Base-by-base conservation (phyloP, 169 alveolate genomes). In the Hammondia hammondi region DNA sequence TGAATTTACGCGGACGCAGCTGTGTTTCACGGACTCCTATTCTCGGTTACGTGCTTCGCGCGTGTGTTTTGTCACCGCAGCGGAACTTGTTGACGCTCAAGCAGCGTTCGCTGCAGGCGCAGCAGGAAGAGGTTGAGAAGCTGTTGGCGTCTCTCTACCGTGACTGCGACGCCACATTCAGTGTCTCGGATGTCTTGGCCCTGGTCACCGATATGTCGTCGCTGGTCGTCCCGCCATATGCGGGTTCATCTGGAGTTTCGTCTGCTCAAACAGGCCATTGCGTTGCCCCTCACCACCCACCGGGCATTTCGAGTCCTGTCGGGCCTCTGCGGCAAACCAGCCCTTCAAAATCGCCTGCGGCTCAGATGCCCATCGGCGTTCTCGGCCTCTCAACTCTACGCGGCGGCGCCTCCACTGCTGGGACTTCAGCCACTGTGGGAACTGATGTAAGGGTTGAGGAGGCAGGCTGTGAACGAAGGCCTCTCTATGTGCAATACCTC, bases 81-180 rank as follows among this genome's bases (percentile, higher is more conserved):
- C 87, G 87, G 32, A 32, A 19, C 46, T 19, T 77, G 56, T 46
- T 77, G 27, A 77, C 87, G 9, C 48, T 77, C 45, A 77, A n/a
- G 87, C 87, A 37, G 48, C 87, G 32, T 32, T 9, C 87, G 32
- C 21, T 77, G 56, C 87, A 77, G 32, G 87, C 87, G 7, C 87
- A 77, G 46, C 56, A 29, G 87, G 43, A 77, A 32, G 48, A n/a
- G 87, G 27, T 77, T 21, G 87, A 39, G 46, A 77, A 77, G 87
- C 87, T 77, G 43, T 17, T 77, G 21, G 87, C 87, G 48, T 5
- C 87, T 12, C 56, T 77, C 32, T 39, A 77, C 45, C 56, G 29
- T 4, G 87, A 32, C 5, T 19, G 87, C 1, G 46, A 39, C 24
- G 32, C 87, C 56, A 37, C 29, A 32, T 21, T 77, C 48, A 39